Conservation (phyloP, 1,139 yeast genomes). For the Yamadazyma sp. region DNA sequence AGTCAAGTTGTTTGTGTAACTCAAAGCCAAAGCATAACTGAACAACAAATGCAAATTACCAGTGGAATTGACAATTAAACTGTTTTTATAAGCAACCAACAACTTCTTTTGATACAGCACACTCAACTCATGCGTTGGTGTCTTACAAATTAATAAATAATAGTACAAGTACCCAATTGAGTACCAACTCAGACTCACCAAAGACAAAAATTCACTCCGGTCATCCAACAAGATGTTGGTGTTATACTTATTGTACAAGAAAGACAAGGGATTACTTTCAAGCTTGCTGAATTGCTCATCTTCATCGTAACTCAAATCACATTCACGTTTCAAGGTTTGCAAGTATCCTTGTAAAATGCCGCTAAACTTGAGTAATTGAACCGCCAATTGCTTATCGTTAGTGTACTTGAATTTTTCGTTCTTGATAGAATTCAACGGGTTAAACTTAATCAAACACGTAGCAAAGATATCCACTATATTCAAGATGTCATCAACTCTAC, state of each 20-base stretch:
- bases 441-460: conserved; percentile 34
- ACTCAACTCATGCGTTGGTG: conserved; percentile 25
- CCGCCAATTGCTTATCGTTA: conserved; percentile 22
- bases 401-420: conserved; percentile 28
- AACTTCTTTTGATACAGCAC: conserved; percentile 18
- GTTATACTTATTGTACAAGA: conserved; percentile 40
- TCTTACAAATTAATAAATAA: conserved; percentile 29
- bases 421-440: conserved; percentile 33
- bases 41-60: conserved; percentile 34
- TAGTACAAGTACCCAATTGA: conserved; percentile 36
- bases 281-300: conserved; percentile 17
- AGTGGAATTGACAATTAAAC: conserved; percentile 41
- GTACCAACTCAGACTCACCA: conserved; percentile 41
- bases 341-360: conserved; percentile 26
- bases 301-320: conserved; percentile 31
- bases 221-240: conserved; percentile 32
- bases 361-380: conserved; percentile 20
- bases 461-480: conserved; percentile 39
- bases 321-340: conserved; percentile 20
- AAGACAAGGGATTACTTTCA: conserved; percentile 26
- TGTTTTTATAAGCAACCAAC: conserved; percentile 31
- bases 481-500: conserved; percentile 34
- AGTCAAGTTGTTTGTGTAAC: conserved; percentile 26
- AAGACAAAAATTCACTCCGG: conserved; percentile 28
- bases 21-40: conserved; percentile 39